Evolutionary conservation across 2,329 filamentous ascomycete species (phyloP).

Genomic region (Bipolaris victoriae): DNA sequence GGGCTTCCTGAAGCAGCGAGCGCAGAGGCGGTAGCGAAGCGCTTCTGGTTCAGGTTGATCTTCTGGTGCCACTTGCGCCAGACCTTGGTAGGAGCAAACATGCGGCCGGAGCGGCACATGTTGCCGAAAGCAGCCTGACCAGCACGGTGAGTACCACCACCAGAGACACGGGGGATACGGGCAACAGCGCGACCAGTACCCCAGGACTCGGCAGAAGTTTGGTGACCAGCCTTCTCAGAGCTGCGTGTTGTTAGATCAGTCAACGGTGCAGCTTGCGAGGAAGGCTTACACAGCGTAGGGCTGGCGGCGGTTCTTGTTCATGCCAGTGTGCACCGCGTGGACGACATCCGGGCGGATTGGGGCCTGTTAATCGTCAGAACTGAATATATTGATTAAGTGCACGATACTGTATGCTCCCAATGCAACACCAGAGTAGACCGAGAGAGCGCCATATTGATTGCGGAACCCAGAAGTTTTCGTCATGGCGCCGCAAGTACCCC

Average conservation of each 20-base stretch:
- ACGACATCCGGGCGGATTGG: conserved; percentile 99
- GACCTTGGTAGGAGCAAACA: conserved; percentile 99
- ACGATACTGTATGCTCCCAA: background rate
- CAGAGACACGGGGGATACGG: conserved; percentile 99
- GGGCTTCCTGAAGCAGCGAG: conserved; percentile 95
- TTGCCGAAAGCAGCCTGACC: conserved; percentile 99
- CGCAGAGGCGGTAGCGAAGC: conserved; percentile 96
- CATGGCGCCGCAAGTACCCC: conserved; percentile 9
- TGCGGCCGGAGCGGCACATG: conserved; percentile 99
- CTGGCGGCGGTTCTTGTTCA: conserved; percentile 99
- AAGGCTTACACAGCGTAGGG: conserved; percentile 86
- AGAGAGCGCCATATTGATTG: background rate
- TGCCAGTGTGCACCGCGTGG: conserved; percentile 97
- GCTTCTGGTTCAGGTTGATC: conserved; percentile 99
- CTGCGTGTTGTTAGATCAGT: conserved; percentile 31
- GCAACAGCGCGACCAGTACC: conserved; percentile 98
- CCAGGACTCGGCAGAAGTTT: conserved; percentile 99
- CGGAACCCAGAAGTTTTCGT: conserved; percentile 9
- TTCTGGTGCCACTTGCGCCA: conserved; percentile 99
- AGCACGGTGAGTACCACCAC: conserved; percentile 99
- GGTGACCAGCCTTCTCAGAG: conserved; percentile 98
- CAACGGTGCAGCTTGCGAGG: conserved; percentile 4
- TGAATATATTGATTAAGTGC: background rate
- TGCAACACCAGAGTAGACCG: conserved; percentile 4
- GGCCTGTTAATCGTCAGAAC: conserved; percentile 52